Evolutionary conservation across 441 rosid genomes (phyloP).

Genomic region (Mallotus japonicus): DNA sequence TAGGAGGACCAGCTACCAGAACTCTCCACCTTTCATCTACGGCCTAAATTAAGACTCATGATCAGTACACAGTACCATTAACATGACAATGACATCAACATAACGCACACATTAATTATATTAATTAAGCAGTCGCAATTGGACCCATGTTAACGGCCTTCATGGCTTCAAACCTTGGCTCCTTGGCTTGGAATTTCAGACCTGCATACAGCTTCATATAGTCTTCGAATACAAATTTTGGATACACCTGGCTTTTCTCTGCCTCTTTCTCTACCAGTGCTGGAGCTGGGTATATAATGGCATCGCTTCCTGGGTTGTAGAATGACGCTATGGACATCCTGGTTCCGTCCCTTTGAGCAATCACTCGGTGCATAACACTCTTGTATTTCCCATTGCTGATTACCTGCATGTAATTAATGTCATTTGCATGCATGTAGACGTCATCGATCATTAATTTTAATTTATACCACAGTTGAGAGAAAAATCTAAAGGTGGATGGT

Average conservation of each 20-base stretch:
- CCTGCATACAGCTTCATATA: constrained; percentile 83
- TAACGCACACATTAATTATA: too few species aligned
- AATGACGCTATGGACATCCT: constrained; percentile 94
- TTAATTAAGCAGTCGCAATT: constrained; percentile 46
- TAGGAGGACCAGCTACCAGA: too few species aligned
- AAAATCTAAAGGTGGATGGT: too few species aligned
- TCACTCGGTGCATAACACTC: constrained; percentile 79
- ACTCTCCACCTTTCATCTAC: too few species aligned
- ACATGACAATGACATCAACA: too few species aligned
- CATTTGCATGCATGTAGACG: too few species aligned
- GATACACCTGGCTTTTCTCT: constrained; percentile 48
- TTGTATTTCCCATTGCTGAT: constrained; percentile 91
- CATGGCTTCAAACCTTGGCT: constrained; percentile 91
- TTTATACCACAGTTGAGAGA: too few species aligned
- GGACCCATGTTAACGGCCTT: constrained; percentile 51
- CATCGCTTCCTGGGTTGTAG: constrained; percentile 88
- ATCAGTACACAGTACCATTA: too few species aligned
- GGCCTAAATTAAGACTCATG: too few species aligned
- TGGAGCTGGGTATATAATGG: constrained; percentile 83
- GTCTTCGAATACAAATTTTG: constrained; percentile 80
- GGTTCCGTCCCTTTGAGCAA: constrained; percentile 66
- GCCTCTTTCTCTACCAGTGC: constrained; percentile 49
- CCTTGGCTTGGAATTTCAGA: constrained; percentile 80
- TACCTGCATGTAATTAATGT: constrained; percentile 38
- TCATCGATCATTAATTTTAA: too few species aligned